Conservation (phyloP, 257 asterid species). For the Henckelia pumila region DNA sequence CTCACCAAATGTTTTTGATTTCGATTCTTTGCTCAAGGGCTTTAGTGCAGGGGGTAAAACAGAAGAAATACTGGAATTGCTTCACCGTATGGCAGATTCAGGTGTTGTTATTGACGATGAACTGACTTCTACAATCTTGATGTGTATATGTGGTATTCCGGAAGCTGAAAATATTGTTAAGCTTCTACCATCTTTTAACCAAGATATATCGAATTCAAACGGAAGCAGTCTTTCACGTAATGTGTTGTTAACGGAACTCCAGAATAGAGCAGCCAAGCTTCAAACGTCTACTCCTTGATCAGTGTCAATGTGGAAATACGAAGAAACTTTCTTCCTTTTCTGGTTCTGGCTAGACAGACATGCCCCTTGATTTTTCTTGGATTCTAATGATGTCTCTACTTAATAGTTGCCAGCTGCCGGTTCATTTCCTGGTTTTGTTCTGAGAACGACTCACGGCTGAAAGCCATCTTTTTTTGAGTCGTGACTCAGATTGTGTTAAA, state of each 20-base stretch:
- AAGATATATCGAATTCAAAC: constrained; percentile 25
- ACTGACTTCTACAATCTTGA: constrained; percentile 56
- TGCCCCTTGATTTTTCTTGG: not conserved
- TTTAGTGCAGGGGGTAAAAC: constrained; percentile 44
- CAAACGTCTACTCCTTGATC: constrained; percentile 26
- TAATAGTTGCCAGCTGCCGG: not conserved
- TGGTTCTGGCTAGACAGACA: not conserved
- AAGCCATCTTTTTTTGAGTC: not conserved
- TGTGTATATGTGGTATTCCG: constrained; percentile 47
- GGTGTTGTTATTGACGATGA: constrained; percentile 53
- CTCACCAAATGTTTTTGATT: constrained; percentile 37
- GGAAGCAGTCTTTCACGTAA: constrained; percentile 36
- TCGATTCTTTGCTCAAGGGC: constrained; percentile 66
- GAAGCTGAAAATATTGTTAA: constrained; percentile 41
- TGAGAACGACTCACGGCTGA: not conserved
- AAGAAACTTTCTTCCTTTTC: not conserved
- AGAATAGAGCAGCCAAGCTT: constrained; percentile 33
- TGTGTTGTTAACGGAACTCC: constrained; percentile 43
- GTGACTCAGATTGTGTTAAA: no score
- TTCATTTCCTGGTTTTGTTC: not conserved
- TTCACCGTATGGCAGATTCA: constrained; percentile 49
- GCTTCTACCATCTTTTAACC: constrained; percentile 48
- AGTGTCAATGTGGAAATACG: constrained; percentile 17
- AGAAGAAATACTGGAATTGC: constrained; percentile 46
- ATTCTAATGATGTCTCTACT: not conserved